A percentile compares a stretch with the other conserved stretches of the same genome.
These are phyloP conservation scores for Diaporthe citrichinensis DNA, from an alignment of 2,329 filamentous ascomycete species.

Conservation along the genomic window DNA sequence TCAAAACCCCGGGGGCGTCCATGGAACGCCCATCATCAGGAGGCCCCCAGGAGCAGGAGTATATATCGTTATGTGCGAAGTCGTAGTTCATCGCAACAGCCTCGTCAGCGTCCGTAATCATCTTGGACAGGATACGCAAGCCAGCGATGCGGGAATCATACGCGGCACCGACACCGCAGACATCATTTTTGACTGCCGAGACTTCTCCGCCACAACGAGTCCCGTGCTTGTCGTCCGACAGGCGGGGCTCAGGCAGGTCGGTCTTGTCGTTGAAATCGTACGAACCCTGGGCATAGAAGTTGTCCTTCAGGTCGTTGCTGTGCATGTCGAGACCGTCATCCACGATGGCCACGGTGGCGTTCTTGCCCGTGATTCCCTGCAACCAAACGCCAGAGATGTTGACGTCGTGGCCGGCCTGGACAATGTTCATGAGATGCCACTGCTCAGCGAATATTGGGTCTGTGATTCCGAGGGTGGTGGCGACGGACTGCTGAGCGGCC, in stretches of 20 bases:
- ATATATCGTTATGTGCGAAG: slow-evolving; percentile 93
- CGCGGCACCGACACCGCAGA: slow-evolving; percentile 95
- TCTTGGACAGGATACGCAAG: slow-evolving; percentile 90
- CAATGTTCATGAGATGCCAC: slow-evolving; percentile 93
- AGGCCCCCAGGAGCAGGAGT: slow-evolving; percentile 98
- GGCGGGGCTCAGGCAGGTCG: slow-evolving; percentile 82
- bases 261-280: slow-evolving; percentile 95
- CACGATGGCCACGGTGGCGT: slow-evolving; percentile 91
- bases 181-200: slow-evolving; percentile 89
- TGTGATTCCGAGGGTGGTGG: slow-evolving; percentile 77
- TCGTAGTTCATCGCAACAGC: slow-evolving; percentile 93
- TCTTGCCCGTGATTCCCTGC: slow-evolving; percentile 90
- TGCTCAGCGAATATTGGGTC: slow-evolving; percentile 95
- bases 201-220: slow-evolving; percentile 97
- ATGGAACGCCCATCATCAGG: slow-evolving; percentile 94
- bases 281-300: slow-evolving; percentile 93
- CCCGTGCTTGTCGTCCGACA: slow-evolving; percentile 90
- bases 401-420: slow-evolving; percentile 88
- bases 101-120: slow-evolving; percentile 93
- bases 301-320: slow-evolving; percentile 90
- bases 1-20: slow-evolving; percentile 92
- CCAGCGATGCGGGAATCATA: slow-evolving; percentile 93
- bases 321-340: slow-evolving; percentile 98
- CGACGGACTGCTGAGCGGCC: slow-evolving; percentile 73
- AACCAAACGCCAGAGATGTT: slow-evolving; percentile 97